Conservation (phyloP, 768 basidiomycete species). For the Holtermannia corniformis region DNA sequence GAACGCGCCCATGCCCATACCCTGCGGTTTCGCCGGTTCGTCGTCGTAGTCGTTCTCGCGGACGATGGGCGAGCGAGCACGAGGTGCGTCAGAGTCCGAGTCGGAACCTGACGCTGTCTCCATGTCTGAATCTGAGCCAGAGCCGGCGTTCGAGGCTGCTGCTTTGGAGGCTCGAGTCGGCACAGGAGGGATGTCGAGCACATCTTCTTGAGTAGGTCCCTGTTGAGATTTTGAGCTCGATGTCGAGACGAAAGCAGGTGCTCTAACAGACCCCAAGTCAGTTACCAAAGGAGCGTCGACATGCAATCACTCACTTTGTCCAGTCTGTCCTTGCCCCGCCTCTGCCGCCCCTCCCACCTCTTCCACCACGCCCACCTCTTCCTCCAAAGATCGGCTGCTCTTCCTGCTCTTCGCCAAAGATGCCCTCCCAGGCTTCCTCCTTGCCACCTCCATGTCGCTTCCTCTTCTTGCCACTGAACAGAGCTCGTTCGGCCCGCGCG, state of each 20-base stretch:
- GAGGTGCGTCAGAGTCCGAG: slow-evolving; percentile 5
- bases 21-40: slow-evolving; percentile 1
- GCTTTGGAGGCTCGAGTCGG: background rate
- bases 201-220: background rate
- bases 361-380: slow-evolving; percentile 2
- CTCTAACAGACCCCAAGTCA: slow-evolving; percentile 11
- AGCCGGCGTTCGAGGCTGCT: slow-evolving; percentile 1
- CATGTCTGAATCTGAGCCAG: slow-evolving; percentile 4
- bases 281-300: background rate
- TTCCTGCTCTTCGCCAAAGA: slow-evolving; percentile 37
- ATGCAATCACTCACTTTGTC: slow-evolving; percentile 25
- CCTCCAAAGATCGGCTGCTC: slow-evolving; percentile 1
- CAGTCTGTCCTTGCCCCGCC: slow-evolving; percentile 13
- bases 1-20: slow-evolving; percentile 12
- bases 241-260: slow-evolving; percentile 33
- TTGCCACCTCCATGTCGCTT: slow-evolving; percentile 28
- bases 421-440: slow-evolving; percentile 37
- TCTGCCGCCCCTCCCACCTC: slow-evolving; percentile 4
- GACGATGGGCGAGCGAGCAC: slow-evolving; percentile 13
- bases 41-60: slow-evolving; percentile 13
- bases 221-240: slow-evolving; percentile 1
- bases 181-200: background rate
- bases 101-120: slow-evolving; percentile 4
- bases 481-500: slow-evolving; percentile 26
- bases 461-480: slow-evolving; percentile 31